Evolutionary conservation across 768 basidiomycete genomes (phyloP).

Genomic region (Suillus variegatus): DNA sequence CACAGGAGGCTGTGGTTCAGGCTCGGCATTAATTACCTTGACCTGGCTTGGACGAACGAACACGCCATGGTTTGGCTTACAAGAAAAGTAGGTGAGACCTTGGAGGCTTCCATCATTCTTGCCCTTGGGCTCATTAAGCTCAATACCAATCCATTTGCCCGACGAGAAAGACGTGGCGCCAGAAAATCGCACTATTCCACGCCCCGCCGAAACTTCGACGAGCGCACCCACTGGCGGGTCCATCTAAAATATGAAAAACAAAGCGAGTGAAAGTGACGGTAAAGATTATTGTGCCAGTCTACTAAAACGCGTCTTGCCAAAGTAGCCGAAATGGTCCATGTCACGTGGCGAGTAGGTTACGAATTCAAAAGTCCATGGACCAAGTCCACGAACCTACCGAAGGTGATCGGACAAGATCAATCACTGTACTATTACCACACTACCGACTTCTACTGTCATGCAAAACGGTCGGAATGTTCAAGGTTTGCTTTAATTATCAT

Average conservation of each 20-base stretch:
- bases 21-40: constrained; percentile 49
- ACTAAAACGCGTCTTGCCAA: neutral
- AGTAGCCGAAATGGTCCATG: neutral
- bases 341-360: neutral
- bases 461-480: constrained; percentile 31
- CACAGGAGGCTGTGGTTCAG: constrained; percentile 21
- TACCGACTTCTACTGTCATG: constrained; percentile 15
- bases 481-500: constrained; percentile 18
- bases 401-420: neutral
- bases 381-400: neutral
- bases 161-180: constrained; percentile 81
- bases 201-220: constrained; percentile 78
- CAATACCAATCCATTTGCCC: constrained; percentile 96
- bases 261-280: neutral
- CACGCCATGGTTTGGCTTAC: constrained; percentile 75
- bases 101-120: constrained; percentile 96
- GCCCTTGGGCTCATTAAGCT: constrained; percentile 78
- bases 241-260: constrained; percentile 3
- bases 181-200: constrained; percentile 83
- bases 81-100: constrained; percentile 80
- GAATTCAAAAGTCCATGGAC: neutral
- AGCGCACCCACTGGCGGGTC: constrained; percentile 67
- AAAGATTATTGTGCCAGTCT: neutral
- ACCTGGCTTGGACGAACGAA: constrained; percentile 90
- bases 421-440: neutral